These are phyloP conservation scores for Apiospora hydei DNA, from an alignment of 2,329 filamentous ascomycete genomes.

Conservation along the genomic window DNA sequence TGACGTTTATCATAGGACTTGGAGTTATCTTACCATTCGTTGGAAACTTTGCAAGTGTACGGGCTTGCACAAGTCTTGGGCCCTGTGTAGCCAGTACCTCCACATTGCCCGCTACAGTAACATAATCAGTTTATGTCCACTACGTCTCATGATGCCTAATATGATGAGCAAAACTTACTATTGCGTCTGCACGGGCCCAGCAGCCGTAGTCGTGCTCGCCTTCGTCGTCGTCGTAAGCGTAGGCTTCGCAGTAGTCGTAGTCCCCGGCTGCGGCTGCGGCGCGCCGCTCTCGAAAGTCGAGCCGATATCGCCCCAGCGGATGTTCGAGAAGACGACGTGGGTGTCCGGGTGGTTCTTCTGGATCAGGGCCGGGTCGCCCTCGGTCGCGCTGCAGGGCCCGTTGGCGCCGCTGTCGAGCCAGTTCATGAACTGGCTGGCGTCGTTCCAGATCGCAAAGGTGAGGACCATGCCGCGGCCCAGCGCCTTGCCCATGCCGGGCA, in stretches of 20 bases:
- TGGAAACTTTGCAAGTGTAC: slow-evolving; percentile 2
- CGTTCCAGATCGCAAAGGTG: slow-evolving; percentile 65
- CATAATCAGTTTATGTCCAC: not conserved
- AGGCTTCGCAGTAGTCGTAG: not conserved
- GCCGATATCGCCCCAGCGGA: slow-evolving; percentile 63
- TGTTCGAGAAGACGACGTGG: slow-evolving; percentile 65
- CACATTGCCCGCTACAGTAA: not conserved
- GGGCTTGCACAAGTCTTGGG: slow-evolving; percentile 10
- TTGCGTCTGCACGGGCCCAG: not conserved
- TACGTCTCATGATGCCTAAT: not conserved
- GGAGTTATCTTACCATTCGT: not conserved
- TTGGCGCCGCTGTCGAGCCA: slow-evolving; percentile 74
- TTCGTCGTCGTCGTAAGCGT: not conserved
- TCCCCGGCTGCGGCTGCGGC: not conserved
- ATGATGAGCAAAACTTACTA: not conserved
- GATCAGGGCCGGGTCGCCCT: slow-evolving; percentile 59
- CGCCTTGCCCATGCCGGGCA: slow-evolving; percentile 61
- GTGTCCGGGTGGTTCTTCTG: slow-evolving; percentile 55
- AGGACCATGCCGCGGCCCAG: slow-evolving; percentile 53
- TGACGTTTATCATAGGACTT: accelerated
- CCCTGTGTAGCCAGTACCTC: slow-evolving; percentile 2
- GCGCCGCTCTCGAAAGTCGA: slow-evolving; percentile 52
- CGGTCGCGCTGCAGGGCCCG: slow-evolving; percentile 60
- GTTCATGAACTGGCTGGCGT: slow-evolving; percentile 73
- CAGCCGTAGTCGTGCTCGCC: not conserved